These are phyloP conservation scores for Escallonia herrerae DNA, from an alignment of 129 eudicot genomes.

Conservation along the genomic window DNA sequence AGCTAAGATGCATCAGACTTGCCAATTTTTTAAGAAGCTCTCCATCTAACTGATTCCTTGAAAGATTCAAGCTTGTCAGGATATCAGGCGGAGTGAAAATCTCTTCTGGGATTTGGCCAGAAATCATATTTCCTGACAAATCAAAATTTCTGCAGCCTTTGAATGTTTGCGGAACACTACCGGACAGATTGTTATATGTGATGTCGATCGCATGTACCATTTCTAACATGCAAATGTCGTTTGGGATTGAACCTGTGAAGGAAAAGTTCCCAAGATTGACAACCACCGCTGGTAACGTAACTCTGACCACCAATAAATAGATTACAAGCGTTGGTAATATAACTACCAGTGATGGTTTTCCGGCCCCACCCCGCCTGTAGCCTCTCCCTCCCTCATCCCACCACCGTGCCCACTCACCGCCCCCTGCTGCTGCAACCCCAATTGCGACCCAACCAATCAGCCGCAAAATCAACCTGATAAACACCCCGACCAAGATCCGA, in stretches of 20 bases:
- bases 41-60: constrained; percentile 61
- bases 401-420: too few relatives aligned
- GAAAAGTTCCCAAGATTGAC: too few relatives aligned
- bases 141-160: constrained; percentile 66
- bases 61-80: constrained; percentile 46
- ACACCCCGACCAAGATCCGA: too few relatives aligned
- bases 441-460: too few relatives aligned
- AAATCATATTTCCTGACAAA: constrained; percentile 47
- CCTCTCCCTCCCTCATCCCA: too few relatives aligned
- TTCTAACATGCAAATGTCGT: constrained; percentile 52
- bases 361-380: too few relatives aligned
- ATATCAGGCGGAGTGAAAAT: constrained; percentile 28
- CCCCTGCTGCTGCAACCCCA: too few relatives aligned
- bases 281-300: too few relatives aligned
- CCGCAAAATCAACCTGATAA: too few relatives aligned
- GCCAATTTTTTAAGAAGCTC: constrained; percentile 42
- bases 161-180: constrained; percentile 43
- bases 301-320: too few relatives aligned
- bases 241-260: constrained; percentile 50
- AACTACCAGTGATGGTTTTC: too few relatives aligned
- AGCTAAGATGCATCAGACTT: constrained; percentile 28
- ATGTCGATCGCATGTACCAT: constrained; percentile 76
- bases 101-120: constrained; percentile 33
- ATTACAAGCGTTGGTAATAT: too few relatives aligned
- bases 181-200: constrained; percentile 68